Conservation (phyloP, 1,139 yeast species). For the Saccharomyces hybrid region DNA sequence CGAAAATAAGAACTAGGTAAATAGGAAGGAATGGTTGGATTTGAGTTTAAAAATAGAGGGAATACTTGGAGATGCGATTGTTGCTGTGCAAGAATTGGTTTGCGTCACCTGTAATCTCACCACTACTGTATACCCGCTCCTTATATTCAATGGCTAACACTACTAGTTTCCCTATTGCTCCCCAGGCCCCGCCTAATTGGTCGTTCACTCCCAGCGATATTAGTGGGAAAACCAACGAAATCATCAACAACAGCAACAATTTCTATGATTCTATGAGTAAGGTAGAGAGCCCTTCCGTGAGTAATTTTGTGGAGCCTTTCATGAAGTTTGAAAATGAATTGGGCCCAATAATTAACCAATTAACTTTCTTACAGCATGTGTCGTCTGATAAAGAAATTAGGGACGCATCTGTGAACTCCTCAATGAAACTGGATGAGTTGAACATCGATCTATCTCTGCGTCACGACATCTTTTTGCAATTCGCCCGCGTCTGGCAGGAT, state of each 20-base stretch:
- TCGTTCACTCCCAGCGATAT: conserved; percentile 49
- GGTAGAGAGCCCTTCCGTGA: conserved; percentile 46
- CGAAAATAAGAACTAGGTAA: neutral
- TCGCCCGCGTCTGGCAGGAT: conserved; percentile 43
- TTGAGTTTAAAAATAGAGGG: neutral
- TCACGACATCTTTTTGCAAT: conserved; percentile 56
- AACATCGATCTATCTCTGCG: conserved; percentile 60
- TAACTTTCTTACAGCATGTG: conserved; percentile 64
- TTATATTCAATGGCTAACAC: neutral
- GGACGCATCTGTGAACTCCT: conserved; percentile 63
- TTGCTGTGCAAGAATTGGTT: neutral
- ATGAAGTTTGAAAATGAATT: conserved; percentile 45
- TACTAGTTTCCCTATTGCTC: conserved; percentile 10
- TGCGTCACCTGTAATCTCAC: neutral
- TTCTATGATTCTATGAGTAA: conserved; percentile 52
- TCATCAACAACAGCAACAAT: conserved; percentile 40
- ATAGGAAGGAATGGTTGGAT: neutral
- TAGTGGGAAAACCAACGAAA: conserved; percentile 36
- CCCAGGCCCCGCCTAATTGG: conserved; percentile 55
- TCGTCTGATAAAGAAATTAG: conserved; percentile 55
- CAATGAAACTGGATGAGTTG: conserved; percentile 47
- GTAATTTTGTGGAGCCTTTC: conserved; percentile 46
- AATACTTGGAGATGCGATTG: neutral
- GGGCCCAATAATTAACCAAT: conserved; percentile 40
- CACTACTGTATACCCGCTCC: neutral